Base-by-base conservation (phyloP, 768 basidiomycete genomes). In the Psilocybe subaeruginosa region DNA sequence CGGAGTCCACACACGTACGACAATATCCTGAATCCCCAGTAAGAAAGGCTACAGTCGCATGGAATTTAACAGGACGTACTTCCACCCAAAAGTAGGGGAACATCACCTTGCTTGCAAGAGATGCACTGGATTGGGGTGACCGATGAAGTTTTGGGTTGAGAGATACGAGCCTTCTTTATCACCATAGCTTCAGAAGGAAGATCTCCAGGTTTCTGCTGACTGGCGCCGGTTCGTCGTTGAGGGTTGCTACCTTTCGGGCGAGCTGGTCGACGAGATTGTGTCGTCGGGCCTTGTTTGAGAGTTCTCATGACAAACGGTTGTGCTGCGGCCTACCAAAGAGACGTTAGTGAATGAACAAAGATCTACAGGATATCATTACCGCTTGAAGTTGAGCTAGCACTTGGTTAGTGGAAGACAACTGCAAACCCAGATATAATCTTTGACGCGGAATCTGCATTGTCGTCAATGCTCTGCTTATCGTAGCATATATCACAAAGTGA, bases 21-120 rank as follows among this genome's bases (percentile, higher is more conserved):
- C 90, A 92, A 69, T 81, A 91, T 60, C 87, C 90, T 91, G 55
- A 3, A 56, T 49, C 46, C 19, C 54, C 8, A 51, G 51, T 29
- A 31, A 57, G 23, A 27, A 30, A 37, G 41, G 12, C 45, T 4
- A 41, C 17, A 48, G 12, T 27, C 9, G 5, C 37, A 48, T 9
- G 19, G 27, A 41, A 54, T 9, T 39, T 7, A 6, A 53, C 53
- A 56, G 4, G 27, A 81, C 90, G 80, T 65, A 91, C 91, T 81
- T 45, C 90, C 91, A 59, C 89, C 89, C 70, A 87, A 78, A 55
- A 91, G 84, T n/a, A 92, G 77, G 6, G 91, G 91, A 12, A 92
- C 90, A 67, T 90, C 88, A 14, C 81, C 83, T 69, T 84, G 81
- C 47, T 82, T 82, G 70, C 90, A 92, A 5, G 82, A 74, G 41